These are phyloP conservation scores for Aristolochia californica DNA, from an alignment of 164 flowering plant genomes.

Conservation along the genomic window DNA sequence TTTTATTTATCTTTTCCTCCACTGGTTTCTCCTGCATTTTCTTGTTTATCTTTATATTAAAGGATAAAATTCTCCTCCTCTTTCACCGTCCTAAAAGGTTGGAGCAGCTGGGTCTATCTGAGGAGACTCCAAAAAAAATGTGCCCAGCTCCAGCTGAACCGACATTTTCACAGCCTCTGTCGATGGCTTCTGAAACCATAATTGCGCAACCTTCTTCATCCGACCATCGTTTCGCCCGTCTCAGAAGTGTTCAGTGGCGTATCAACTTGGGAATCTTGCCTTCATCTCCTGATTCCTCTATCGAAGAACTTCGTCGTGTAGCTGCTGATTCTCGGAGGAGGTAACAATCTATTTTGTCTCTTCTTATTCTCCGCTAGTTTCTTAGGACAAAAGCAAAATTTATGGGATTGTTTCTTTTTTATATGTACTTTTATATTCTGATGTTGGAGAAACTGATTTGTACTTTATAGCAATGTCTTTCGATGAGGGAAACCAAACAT, in stretches of 20 bases:
- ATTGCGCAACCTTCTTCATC: constrained; percentile 1
- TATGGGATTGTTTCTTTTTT: background rate
- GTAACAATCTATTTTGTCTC: constrained; percentile 19
- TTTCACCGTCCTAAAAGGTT: no score
- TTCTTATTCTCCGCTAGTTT: background rate
- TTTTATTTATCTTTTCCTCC: no score
- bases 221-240: constrained; percentile 25
- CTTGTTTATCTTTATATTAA: no score
- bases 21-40: no score
- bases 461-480: no score
- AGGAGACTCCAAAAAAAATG: constrained; percentile 7
- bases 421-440: no score
- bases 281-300: constrained; percentile 25
- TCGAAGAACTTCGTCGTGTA: constrained; percentile 79
- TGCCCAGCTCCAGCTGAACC: constrained; percentile 5
- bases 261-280: constrained; percentile 81
- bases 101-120: background rate
- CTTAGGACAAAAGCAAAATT: background rate
- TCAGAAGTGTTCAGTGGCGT: constrained; percentile 88
- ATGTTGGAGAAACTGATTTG: no score
- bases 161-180: background rate
- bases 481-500: no score
- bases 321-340: constrained; percentile 82
- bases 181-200: background rate
- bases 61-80: no score